These are phyloP conservation scores for Jamesozyma lodderae DNA, from an alignment of 805 yeast species.

Conservation along the genomic window DNA sequence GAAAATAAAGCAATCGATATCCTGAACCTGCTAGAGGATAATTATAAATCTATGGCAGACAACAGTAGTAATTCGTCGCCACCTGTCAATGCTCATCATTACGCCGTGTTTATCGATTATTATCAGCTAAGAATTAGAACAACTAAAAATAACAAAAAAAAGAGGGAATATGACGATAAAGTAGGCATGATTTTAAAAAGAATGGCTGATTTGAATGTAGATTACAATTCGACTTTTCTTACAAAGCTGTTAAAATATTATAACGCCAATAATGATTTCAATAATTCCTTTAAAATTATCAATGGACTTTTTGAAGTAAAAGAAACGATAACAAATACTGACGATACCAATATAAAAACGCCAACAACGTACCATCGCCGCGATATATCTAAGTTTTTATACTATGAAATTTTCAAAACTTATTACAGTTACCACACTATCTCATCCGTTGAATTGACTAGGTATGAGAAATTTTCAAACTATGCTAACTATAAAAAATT, in stretches of 20 bases:
- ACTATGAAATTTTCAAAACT: slow-evolving; percentile 28
- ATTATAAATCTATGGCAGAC: slow-evolving; percentile 3
- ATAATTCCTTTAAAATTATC: slow-evolving; percentile 29
- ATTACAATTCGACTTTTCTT: slow-evolving; percentile 31
- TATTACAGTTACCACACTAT: slow-evolving; percentile 16
- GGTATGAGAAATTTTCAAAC: slow-evolving; percentile 4
- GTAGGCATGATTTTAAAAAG: slow-evolving; percentile 1
- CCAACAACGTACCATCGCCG: slow-evolving; percentile 6
- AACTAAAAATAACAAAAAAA: slow-evolving; percentile 14
- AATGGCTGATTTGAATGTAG: slow-evolving; percentile 27
- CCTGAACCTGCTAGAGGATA: slow-evolving; percentile 28
- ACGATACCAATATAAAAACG: slow-evolving; percentile 3
- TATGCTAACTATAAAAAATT: slow-evolving; percentile 10
- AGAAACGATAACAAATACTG: slow-evolving; percentile 11
- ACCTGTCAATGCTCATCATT: slow-evolving; percentile 35
- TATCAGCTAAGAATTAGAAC: slow-evolving; percentile 12
- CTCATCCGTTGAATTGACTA: background rate
- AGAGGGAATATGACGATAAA: background rate
- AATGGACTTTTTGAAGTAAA: slow-evolving; percentile 21
- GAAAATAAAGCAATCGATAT: slow-evolving; percentile 28
- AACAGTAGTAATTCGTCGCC: slow-evolving; percentile 24
- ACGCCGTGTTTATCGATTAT: slow-evolving; percentile 32
- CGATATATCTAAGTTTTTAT: slow-evolving; percentile 19
- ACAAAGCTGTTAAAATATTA: slow-evolving; percentile 33
- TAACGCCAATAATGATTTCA: slow-evolving; percentile 22